Base-by-base conservation (phyloP, 164 flowering plant genomes). In the Nelumbo lutea region DNA sequence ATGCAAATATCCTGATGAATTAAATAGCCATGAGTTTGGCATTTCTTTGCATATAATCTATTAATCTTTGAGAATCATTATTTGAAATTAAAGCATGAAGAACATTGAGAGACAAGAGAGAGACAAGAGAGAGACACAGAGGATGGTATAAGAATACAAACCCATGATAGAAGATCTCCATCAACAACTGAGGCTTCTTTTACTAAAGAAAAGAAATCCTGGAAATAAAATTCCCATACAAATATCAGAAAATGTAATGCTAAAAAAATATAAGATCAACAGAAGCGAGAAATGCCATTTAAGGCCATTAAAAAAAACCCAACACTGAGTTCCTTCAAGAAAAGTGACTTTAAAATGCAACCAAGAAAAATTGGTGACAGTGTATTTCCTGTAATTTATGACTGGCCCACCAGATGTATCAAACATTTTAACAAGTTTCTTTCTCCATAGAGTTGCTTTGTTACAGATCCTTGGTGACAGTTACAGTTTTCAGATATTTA, bases 161-260 rank as follows among this genome's bases (percentile, higher is more conserved):
- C 96, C 97, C 95, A 94, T 58, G 85, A 68, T 14, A 94, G 77
- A 72, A 94, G 91, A 79, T 91, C 90, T 58, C 97, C 98, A 78
- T 91, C 97, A 65, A 94, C 83, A 65, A 84, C 83, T 11, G 90
- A 70, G 62, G 93, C 94, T 66, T 88, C 96, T 73, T 69, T 86
- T 71, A 94, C 81, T 82, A 88, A 70, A 27, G 83, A 76, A 74
- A 90, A 84, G 80, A 91, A 91, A 64, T 94, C 97, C 98, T 93
- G 88, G 62, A 79, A 72, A 42, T 1, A 62, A 13, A 62, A 14
- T 9, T 4, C 5, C 65, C 65, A 62, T 44, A 14, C 39, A 62
- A 15, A 62, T 62, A 45, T 42, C 64, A 39, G 61, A 10, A 51
- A 9, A 51, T 15, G 57, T 42, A 7, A 43, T 61, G 39, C 14